Evolutionary conservation across 805 yeast genomes (phyloP).

Genomic region (Metschnikowia lachancei): DNA sequence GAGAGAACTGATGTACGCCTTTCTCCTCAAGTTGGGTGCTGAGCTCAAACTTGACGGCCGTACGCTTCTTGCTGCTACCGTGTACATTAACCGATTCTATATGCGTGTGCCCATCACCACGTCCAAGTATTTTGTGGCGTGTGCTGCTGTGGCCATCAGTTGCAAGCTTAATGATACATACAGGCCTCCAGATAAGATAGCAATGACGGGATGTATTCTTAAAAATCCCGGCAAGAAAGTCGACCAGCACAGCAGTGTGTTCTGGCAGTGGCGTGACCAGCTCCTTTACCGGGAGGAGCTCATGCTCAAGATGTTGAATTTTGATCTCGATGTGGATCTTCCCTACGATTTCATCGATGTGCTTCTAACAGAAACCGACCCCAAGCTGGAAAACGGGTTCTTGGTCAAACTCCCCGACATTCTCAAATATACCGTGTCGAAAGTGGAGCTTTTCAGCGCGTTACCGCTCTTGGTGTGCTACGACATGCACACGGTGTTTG

Average conservation of each 20-base stretch:
- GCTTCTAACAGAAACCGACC: slow-evolving; percentile 15
- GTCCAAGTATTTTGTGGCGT: slow-evolving; percentile 44
- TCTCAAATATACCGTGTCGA: slow-evolving; percentile 30
- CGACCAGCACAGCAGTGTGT: slow-evolving; percentile 40
- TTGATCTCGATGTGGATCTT: slow-evolving; percentile 38
- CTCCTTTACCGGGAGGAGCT: slow-evolving; percentile 43
- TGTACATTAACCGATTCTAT: slow-evolving; percentile 38
- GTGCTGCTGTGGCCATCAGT: slow-evolving; percentile 43
- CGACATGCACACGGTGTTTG: slow-evolving; percentile 34
- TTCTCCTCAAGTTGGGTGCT: slow-evolving; percentile 36
- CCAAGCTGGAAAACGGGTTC: slow-evolving; percentile 13
- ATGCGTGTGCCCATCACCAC: slow-evolving; percentile 43
- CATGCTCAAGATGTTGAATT: slow-evolving; percentile 36
- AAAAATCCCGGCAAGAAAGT: slow-evolving; percentile 33
- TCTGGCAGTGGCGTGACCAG: slow-evolving; percentile 48
- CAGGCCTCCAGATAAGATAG: slow-evolving; percentile 44
- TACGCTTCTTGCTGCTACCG: slow-evolving; percentile 43
- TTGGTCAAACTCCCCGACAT: slow-evolving; percentile 19
- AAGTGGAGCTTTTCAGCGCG: slow-evolving; percentile 38
- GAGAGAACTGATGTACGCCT: slow-evolving; percentile 39
- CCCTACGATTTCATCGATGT: slow-evolving; percentile 37
- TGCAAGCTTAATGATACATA: slow-evolving; percentile 43
- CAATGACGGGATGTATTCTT: slow-evolving; percentile 35
- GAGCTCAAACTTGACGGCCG: slow-evolving; percentile 38
- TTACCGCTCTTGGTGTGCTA: slow-evolving; percentile 39